These are phyloP conservation scores for Leccinum imitatum DNA, from an alignment of 768 basidiomycete species.

Conservation along the genomic window DNA sequence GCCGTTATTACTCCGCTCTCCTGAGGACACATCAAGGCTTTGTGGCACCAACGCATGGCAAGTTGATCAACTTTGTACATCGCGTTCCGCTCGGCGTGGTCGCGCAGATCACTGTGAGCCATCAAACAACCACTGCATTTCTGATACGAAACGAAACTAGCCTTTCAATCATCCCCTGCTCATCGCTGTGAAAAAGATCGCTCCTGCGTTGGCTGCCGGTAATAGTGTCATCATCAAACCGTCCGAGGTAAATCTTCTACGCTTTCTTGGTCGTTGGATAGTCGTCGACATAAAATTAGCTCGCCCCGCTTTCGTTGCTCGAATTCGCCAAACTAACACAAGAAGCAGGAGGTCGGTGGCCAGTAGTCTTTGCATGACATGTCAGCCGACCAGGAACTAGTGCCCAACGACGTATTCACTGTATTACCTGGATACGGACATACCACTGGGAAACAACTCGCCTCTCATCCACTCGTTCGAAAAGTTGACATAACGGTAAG, in stretches of 20 bases:
- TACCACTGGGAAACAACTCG: constrained; percentile 62
- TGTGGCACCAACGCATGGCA: constrained; percentile 78
- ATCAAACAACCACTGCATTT: background rate
- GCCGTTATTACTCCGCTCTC: constrained; percentile 76
- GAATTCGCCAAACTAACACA: constrained; percentile 68
- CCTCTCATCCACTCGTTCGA: constrained; percentile 61
- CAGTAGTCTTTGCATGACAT: background rate
- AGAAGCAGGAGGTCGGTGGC: constrained; percentile 60
- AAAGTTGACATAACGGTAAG: constrained; percentile 86
- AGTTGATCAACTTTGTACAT: constrained; percentile 74
- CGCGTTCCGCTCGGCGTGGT: constrained; percentile 86
- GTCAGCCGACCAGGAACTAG: constrained; percentile 36
- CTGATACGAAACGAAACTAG: constrained; percentile 34
- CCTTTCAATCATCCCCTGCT: constrained; percentile 90
- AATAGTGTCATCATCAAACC: constrained; percentile 84
- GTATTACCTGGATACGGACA: constrained; percentile 73
- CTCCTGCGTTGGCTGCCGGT: constrained; percentile 80
- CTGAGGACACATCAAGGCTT: constrained; percentile 67
- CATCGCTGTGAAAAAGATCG: constrained; percentile 87
- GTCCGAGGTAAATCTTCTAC: constrained; percentile 52
- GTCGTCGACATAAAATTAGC: constrained; percentile 34
- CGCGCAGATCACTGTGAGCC: constrained; percentile 76
- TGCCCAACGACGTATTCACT: constrained; percentile 73
- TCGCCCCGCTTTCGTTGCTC: constrained; percentile 77
- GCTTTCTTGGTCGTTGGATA: background rate